Evolutionary conservation across 2,329 filamentous ascomycete genomes (phyloP), one percentile per base, ranked within the genome.

Genomic region (Clonostachys byssicola): DNA sequence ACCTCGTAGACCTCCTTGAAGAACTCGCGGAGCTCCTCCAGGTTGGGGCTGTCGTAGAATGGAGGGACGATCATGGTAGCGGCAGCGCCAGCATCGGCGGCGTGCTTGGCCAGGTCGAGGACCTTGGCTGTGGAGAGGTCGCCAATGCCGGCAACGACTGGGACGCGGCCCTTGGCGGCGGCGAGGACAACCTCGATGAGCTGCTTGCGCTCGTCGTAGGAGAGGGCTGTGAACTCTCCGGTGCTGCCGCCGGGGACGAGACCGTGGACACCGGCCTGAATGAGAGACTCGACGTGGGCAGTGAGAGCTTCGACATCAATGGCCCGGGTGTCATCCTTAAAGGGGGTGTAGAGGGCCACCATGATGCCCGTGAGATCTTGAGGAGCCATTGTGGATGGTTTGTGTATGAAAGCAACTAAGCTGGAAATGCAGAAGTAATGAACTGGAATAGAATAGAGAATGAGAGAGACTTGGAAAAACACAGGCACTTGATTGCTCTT

Each of bases 11-110:
- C 63, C 20, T 71, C 71, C 4, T 47, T 49, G 44, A 74, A 54
- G 14, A 73, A 55, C 47, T 73, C 59, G 18, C 60, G 55, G 16
- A 69, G 52, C 36, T 51, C 40, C 16, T 59, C 54, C 14, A 68
- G 51, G 48, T 59, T 67, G 34, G 67, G 55, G 0, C 69, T 59
- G 48, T 75, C 71, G 54, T 75, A 74, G 57, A 70, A 75, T 1
- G 71, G 72, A 7, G 71, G 72, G 0, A 74, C 68, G 16, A 73
- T 65, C 72, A 75, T 74, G 1, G 69, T 54, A 1, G 70, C 67
- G 2, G 61, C 56, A 3, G 70, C 70, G 16, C 49, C 49, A 17
- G 42, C 47, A 10, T 44, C 33, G 38, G 47, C 47, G 16, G 42
- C 41, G 47, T 51, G 49, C 17, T 35, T 13, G 38, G 49, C 44